Percentiles rank a stretch among this genome's conserved stretches.
phyloP scores from a whole-genome alignment of 2,329 filamentous ascomycete genomes.

The Massarina eburnea region DNA sequence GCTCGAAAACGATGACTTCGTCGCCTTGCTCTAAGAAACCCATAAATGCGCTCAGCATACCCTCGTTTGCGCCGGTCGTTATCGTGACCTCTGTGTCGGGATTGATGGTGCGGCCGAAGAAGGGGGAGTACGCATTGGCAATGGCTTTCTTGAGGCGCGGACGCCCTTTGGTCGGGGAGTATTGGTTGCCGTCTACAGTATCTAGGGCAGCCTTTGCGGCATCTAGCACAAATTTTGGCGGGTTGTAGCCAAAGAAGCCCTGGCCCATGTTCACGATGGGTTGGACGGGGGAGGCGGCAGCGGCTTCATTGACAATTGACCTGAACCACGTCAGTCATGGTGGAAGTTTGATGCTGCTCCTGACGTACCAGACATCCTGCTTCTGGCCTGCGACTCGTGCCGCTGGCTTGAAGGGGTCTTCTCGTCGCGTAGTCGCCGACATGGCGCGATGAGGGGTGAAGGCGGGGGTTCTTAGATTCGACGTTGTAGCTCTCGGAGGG shows the following conservation, averaged over 20 bases:
- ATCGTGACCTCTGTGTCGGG: conserved; percentile 93
- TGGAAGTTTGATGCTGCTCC: neutral
- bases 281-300: conserved; percentile 63
- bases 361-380: conserved; percentile 62
- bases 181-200: conserved; percentile 96
- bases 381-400: conserved; percentile 55
- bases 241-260: conserved; percentile 90
- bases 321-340: too few species aligned
- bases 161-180: conserved; percentile 91
- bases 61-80: conserved; percentile 88
- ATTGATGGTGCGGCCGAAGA: conserved; percentile 79
- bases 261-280: conserved; percentile 72
- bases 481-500: neutral
- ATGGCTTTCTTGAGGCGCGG: conserved; percentile 91
- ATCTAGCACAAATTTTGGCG: conserved; percentile 84
- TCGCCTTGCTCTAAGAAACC: conserved; percentile 92
- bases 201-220: conserved; percentile 89
- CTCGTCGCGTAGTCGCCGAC: conserved; percentile 37
- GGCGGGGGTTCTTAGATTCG: conserved; percentile 7
- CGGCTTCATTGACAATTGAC: conserved; percentile 69
- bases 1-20: conserved; percentile 97
- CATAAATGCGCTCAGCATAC: conserved; percentile 97
- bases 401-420: conserved; percentile 56
- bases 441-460: conserved; percentile 33
- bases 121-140: conserved; percentile 86